These are phyloP conservation scores for Dillenia suffruticosa DNA, from an alignment of 164 flowering plant genomes.

Conservation along the genomic window DNA sequence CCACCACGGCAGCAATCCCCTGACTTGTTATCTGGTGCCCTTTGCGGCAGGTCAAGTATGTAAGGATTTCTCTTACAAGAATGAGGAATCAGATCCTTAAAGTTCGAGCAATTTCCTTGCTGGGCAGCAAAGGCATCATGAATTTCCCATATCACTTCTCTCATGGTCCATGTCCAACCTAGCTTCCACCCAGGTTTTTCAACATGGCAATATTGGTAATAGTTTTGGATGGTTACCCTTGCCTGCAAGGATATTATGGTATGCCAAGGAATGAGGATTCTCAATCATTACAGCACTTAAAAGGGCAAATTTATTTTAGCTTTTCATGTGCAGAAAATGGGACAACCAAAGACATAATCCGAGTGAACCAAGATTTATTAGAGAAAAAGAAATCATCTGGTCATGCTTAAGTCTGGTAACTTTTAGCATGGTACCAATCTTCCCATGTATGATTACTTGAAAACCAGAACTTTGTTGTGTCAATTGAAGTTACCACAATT, in stretches of 20 bases:
- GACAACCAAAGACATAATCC: too few relatives aligned
- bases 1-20: conserved; percentile 54
- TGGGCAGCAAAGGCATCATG: conserved; percentile 51
- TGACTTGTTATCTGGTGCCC: conserved; percentile 25
- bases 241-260: conserved; percentile 25
- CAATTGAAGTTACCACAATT: too few relatives aligned
- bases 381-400: too few relatives aligned
- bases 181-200: conserved; percentile 58
- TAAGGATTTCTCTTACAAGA: conserved; percentile 41
- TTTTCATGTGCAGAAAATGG: too few relatives aligned
- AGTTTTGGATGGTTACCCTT: conserved; percentile 55
- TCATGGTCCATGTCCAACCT: conserved; percentile 51
- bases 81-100: conserved; percentile 39
- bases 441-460: too few relatives aligned
- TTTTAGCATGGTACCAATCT: too few relatives aligned
- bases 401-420: too few relatives aligned
- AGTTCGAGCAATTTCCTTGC: conserved; percentile 48
- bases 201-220: conserved; percentile 52
- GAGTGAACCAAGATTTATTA: too few relatives aligned
- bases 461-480: too few relatives aligned
- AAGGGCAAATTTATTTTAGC: too few relatives aligned
- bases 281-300: too few relatives aligned
- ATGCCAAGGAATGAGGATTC: too few relatives aligned
- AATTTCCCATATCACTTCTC: conserved; percentile 55
- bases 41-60: conserved; percentile 42